Percentiles rank a stretch among this genome's conserved stretches.
phyloP scores from a whole-genome alignment of 108 stramenopile genomes.

The Mayamaea pseudoterrestris region DNA sequence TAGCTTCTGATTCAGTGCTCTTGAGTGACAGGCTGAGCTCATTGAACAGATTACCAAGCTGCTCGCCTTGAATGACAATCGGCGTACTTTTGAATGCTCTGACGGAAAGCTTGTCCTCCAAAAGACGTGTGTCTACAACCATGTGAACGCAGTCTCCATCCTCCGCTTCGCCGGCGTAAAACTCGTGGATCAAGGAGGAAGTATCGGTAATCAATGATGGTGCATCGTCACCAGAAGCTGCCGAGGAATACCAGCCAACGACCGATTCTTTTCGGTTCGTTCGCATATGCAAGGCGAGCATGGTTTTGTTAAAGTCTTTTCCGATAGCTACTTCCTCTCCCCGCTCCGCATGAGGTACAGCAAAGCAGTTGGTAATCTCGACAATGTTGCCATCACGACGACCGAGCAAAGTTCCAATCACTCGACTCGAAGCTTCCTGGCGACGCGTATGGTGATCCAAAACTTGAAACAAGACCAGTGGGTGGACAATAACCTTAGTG shows the following conservation, averaged over 20 bases:
- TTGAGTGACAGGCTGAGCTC: slow-evolving; percentile 69
- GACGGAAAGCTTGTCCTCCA: slow-evolving; percentile 51
- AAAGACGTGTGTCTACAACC: slow-evolving; percentile 77
- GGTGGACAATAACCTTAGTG: slow-evolving; percentile 60
- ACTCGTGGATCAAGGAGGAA: slow-evolving; percentile 91
- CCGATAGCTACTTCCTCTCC: slow-evolving; percentile 92
- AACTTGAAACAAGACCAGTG: slow-evolving; percentile 68
- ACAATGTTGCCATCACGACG: slow-evolving; percentile 30
- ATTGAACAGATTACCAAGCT: slow-evolving; percentile 86
- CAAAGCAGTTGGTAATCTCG: slow-evolving; percentile 92
- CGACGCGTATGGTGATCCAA: slow-evolving; percentile 78
- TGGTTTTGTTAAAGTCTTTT: slow-evolving; percentile 89
- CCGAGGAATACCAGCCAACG: slow-evolving; percentile 94
- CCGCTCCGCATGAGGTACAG: slow-evolving; percentile 88
- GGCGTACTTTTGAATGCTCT: slow-evolving; percentile 71
- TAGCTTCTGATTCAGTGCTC: slow-evolving; percentile 70
- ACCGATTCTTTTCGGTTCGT: slow-evolving; percentile 84
- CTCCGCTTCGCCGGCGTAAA: slow-evolving; percentile 87
- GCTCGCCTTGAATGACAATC: slow-evolving; percentile 59
- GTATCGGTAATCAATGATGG: slow-evolving; percentile 70
- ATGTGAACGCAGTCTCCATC: slow-evolving; percentile 82
- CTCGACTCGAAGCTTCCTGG: slow-evolving; percentile 62
- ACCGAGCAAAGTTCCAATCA: slow-evolving; percentile 75
- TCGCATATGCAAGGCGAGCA: slow-evolving; percentile 63
- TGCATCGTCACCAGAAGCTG: slow-evolving; percentile 20